Evolutionary conservation across 306 rosid species (phyloP), one percentile per base, ranked within the genome.

Genomic region (Luffa acutangula): DNA sequence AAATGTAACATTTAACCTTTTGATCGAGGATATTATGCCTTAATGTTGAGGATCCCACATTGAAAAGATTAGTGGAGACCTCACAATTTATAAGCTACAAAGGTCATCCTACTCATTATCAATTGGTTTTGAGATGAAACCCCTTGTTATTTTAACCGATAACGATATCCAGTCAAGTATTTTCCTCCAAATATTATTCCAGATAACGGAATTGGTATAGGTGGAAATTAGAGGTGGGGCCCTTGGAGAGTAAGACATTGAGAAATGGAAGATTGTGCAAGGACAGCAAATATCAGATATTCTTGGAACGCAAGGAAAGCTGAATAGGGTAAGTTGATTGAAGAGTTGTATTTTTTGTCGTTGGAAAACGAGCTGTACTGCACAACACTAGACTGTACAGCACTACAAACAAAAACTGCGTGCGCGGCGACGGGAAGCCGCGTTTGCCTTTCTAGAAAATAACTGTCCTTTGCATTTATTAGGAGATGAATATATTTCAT

Each of bases 371-470:
- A 71, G 77, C 57, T 71, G 57, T 71, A 71, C 58, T 66, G 7
- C 33, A 66, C 46, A 14, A 12, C 18, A 12, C 67, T 57, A 2
- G 1, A 49, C 43, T 65, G 46, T 37, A 65, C 46, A 36, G 2
- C 12, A 36, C 48, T 36, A 13, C 21, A 17, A 33, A 37, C 5
- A 39, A 66, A 39, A 66, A 15, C 76, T 70, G 54, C 36, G 51
- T 70, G 54, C 33, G 75, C 76, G 76, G 57, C 76, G 76, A 71
- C 5, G 54, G 18, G 76, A 71, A 71, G 56, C 57, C 76, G 76
- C 57, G 76, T 71, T 41, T 71, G 10, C 57, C 4, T 67, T 66
- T 18, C 51, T 4, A 39, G n/a, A 13, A 63, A 63, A 15, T 2
- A 15, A 63, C 42, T 2, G 11, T 37, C 13, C 21, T 12, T 11